Percentiles rank a stretch among this genome's conserved stretches.
Evolutionary conservation across 805 yeast genomes (phyloP).

Genomic region (Ogataea ramenticola): DNA sequence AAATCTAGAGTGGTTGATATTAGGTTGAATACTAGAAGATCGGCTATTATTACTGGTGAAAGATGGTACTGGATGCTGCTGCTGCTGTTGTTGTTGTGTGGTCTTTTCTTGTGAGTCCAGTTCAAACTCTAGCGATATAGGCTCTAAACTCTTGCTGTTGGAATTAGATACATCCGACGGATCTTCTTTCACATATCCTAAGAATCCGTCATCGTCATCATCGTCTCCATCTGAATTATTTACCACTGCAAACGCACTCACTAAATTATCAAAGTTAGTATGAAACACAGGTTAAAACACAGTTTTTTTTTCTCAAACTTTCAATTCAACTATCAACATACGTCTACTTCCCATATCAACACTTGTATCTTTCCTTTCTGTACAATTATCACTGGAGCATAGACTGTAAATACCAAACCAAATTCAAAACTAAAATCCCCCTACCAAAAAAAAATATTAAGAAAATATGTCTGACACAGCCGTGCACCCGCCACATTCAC

Average conservation of each 20-base stretch:
- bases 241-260: constrained; percentile 29
- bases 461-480: no score
- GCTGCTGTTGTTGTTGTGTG: background rate
- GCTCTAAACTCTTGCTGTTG: background rate
- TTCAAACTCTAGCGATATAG: background rate
- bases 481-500: background rate
- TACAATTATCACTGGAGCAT: no score
- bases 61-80: background rate
- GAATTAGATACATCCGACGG: background rate
- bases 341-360: background rate
- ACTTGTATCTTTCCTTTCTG: background rate
- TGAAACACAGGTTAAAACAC: background rate
- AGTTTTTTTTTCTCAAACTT: no score
- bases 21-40: background rate
- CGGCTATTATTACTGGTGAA: background rate
- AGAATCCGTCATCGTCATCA: background rate
- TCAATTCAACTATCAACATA: background rate
- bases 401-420: no score
- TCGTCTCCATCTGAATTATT: constrained; percentile 14
- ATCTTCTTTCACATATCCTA: background rate
- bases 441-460: no score
- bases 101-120: background rate
- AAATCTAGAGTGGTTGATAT: constrained; percentile 28
- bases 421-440: no score
- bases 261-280: background rate